These are phyloP conservation scores for Pseudogymnoascus sp. DNA, from an alignment of 2,329 filamentous ascomycete species.

Conservation along the genomic window DNA sequence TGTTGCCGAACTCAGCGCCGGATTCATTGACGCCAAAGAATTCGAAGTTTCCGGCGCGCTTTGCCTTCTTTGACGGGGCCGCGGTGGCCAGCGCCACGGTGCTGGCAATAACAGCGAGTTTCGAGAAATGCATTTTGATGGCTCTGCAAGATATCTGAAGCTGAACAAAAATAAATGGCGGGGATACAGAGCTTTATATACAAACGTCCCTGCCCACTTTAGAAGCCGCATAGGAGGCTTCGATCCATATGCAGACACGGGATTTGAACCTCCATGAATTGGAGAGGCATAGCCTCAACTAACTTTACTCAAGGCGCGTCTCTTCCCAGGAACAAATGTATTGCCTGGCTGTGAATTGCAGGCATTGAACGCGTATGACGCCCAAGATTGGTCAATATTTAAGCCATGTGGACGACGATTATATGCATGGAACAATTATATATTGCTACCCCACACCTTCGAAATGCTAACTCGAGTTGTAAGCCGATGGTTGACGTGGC, in stretches of 20 bases:
- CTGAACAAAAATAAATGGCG: not conserved
- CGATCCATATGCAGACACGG: not conserved
- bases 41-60: conserved; percentile 30
- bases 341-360: not conserved
- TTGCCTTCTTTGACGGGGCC: conserved; percentile 24
- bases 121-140: conserved; percentile 16
- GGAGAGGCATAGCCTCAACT: not conserved
- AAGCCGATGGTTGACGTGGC: not conserved
- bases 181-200: not conserved
- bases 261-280: not conserved
- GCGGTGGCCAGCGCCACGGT: conserved; percentile 18
- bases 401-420: not conserved
- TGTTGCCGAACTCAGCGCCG: conserved; percentile 51
- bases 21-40: conserved; percentile 33
- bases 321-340: conserved; percentile 3
- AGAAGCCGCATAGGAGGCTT: not conserved
- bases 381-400: not conserved
- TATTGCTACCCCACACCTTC: conserved; percentile 6
- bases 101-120: conserved; percentile 15
- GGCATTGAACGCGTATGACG: not conserved
- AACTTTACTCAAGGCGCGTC: not conserved
- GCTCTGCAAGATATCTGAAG: not conserved
- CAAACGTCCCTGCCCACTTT: not conserved
- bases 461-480: conserved; percentile 1
- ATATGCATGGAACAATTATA: conserved; percentile 7